These are phyloP conservation scores for Pseudogymnoascus sp. DNA, from an alignment of 2,329 filamentous ascomycete genomes.

Conservation along the genomic window DNA sequence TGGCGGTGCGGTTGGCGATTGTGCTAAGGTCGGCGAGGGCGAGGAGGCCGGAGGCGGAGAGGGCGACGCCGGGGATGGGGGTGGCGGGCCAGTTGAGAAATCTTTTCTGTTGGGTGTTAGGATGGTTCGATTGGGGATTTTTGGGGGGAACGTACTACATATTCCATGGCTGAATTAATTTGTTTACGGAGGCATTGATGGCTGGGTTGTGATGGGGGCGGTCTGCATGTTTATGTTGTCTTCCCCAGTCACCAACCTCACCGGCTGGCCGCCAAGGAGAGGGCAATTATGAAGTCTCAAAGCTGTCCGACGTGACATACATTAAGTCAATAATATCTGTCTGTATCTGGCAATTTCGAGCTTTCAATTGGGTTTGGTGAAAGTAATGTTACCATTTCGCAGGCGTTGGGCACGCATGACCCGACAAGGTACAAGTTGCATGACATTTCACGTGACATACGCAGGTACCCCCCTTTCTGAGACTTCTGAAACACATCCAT, in stretches of 20 bases:
- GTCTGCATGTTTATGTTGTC: neutral
- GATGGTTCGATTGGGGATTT: neutral
- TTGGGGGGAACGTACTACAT: neutral
- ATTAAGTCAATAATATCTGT: neutral
- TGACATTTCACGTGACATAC: neutral
- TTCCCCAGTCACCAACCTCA: neutral
- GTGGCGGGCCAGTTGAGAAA: slow-evolving; percentile 33
- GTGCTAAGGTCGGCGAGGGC: slow-evolving; percentile 52
- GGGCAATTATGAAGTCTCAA: neutral
- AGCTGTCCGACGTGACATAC: neutral
- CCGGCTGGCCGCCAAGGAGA: neutral
- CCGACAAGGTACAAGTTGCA: neutral
- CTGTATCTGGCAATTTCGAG: neutral
- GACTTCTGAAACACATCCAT: slow-evolving; percentile 6
- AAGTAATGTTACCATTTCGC: neutral
- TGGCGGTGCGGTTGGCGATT: slow-evolving; percentile 46
- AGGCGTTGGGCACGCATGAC: neutral
- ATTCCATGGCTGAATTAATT: neutral
- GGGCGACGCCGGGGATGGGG: slow-evolving; percentile 38
- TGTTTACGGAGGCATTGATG: neutral
- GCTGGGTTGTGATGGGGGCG: neutral
- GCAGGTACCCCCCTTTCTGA: neutral
- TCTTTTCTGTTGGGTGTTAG: neutral
- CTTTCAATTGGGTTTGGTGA: neutral
- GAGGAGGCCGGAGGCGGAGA: slow-evolving; percentile 47